These are phyloP conservation scores for Cucumis hystrix DNA, from an alignment of 306 rosid species.

Conservation along the genomic window DNA sequence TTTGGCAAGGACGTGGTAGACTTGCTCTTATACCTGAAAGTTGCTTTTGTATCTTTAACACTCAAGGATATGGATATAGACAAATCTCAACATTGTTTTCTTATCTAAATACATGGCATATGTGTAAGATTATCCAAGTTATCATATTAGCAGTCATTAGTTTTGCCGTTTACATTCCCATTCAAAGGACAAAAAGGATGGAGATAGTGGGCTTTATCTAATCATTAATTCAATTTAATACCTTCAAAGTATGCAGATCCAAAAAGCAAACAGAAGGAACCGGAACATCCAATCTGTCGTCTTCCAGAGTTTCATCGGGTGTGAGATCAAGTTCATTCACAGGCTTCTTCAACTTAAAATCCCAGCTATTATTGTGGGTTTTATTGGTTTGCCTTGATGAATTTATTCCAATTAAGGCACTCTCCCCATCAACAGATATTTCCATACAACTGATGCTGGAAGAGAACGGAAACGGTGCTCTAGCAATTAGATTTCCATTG, in stretches of 20 bases:
- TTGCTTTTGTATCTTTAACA: neutral
- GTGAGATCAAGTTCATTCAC: slow-evolving; percentile 23
- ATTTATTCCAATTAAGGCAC: slow-evolving; percentile 71
- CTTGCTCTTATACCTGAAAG: neutral
- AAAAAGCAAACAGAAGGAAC: slow-evolving; percentile 79
- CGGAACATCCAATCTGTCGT: slow-evolving; percentile 43
- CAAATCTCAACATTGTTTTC: neutral
- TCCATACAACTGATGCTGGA: slow-evolving; percentile 75
- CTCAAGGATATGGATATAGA: neutral
- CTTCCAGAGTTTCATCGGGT: slow-evolving; percentile 27
- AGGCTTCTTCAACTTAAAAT: slow-evolving; percentile 27
- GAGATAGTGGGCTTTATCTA: neutral
- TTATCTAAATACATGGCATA: neutral
- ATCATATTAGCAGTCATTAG: neutral
- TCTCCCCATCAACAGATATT: slow-evolving; percentile 69
- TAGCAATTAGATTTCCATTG: slow-evolving; percentile 63
- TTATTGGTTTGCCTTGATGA: slow-evolving; percentile 24
- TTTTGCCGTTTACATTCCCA: neutral
- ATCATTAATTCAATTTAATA: slow-evolving; percentile 17
- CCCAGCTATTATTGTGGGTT: slow-evolving; percentile 26
- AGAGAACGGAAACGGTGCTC: slow-evolving; percentile 41
- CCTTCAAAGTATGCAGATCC: slow-evolving; percentile 80
- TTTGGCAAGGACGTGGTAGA: neutral
- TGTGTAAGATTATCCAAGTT: neutral
- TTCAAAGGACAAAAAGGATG: neutral